Percentiles rank a stretch among this genome's conserved stretches.
These are phyloP conservation scores for Pistacia vera DNA, from an alignment of 345 rosid species.

Conservation along the genomic window DNA sequence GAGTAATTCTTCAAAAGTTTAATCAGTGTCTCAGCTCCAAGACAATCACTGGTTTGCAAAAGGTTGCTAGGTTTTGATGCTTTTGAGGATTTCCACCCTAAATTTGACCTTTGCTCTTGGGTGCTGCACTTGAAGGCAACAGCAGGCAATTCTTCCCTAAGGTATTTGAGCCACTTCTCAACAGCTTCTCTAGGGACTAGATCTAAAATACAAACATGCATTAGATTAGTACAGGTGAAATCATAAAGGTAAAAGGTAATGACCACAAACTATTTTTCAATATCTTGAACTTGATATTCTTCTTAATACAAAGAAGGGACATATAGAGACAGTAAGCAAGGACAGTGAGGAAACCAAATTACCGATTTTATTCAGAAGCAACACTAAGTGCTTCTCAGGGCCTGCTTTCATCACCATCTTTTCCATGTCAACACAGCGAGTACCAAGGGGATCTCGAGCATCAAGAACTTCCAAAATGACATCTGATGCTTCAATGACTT, in stretches of 20 bases:
- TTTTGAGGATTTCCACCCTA: slow-evolving; percentile 91
- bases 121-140: slow-evolving; percentile 98
- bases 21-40: slow-evolving; percentile 93
- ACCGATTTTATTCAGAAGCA: slow-evolving; percentile 95
- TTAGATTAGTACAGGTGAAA: neutral
- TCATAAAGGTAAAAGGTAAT: no score
- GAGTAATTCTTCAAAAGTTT: slow-evolving; percentile 92
- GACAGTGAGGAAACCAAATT: neutral
- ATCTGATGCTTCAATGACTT: slow-evolving; percentile 88
- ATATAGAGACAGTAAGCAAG: neutral
- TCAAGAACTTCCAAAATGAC: slow-evolving; percentile 96
- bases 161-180: slow-evolving; percentile 93
- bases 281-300: neutral
- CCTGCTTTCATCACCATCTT: slow-evolving; percentile 87
- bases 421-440: slow-evolving; percentile 94
- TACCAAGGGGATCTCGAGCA: slow-evolving; percentile 93
- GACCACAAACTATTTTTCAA: neutral
- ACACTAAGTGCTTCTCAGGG: slow-evolving; percentile 76
- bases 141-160: slow-evolving; percentile 93
- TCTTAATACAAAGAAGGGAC: neutral
- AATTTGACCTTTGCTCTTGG: slow-evolving; percentile 87
- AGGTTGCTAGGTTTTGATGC: slow-evolving; percentile 63
- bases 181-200: slow-evolving; percentile 98
- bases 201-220: slow-evolving; percentile 46
- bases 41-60: slow-evolving; percentile 94